These are phyloP conservation scores for Polyporus arcularius DNA, from an alignment of 768 basidiomycete species.

Conservation along the genomic window DNA sequence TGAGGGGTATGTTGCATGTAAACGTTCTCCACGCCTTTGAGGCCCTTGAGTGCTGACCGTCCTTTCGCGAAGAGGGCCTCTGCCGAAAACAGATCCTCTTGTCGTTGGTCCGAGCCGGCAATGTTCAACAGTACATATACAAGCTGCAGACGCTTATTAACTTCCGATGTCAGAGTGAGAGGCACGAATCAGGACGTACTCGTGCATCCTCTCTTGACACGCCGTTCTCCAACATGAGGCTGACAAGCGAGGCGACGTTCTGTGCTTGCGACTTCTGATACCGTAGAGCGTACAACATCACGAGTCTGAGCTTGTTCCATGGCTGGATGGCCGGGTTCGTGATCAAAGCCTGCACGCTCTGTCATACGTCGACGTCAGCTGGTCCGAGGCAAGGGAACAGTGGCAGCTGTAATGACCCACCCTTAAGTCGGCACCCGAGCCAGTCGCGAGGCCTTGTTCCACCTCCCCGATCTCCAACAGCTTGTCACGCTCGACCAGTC, in stretches of 20 bases:
- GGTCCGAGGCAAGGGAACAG: no score
- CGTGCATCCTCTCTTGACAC: constrained; percentile 75
- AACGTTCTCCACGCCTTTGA: constrained; percentile 99
- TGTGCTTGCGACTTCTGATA: constrained; percentile 88
- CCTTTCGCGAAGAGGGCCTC: constrained; percentile 94
- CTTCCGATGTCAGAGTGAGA: background rate
- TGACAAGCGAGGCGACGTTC: constrained; percentile 81
- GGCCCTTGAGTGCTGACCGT: constrained; percentile 89
- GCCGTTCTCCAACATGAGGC: constrained; percentile 73
- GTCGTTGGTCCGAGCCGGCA: constrained; percentile 93
- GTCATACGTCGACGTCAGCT: constrained; percentile 1
- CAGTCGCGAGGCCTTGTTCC: constrained; percentile 94
- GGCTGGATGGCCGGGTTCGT: constrained; percentile 65
- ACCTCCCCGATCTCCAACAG: constrained; percentile 90
- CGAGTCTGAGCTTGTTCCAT: constrained; percentile 85
- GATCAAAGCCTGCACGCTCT: constrained; percentile 85
- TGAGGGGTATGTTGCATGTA: constrained; percentile 98
- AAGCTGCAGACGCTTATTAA: constrained; percentile 50
- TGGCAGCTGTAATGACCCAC: no score
- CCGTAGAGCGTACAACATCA: constrained; percentile 89
- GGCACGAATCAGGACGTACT: constrained; percentile 37
- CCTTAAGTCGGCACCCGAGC: constrained; percentile 86
- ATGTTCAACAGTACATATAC: constrained; percentile 93
- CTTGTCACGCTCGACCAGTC: constrained; percentile 83
- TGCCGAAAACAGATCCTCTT: constrained; percentile 95